phyloP scores from a whole-genome alignment of 164 flowering plant species.

The Stephania cephalantha region DNA sequence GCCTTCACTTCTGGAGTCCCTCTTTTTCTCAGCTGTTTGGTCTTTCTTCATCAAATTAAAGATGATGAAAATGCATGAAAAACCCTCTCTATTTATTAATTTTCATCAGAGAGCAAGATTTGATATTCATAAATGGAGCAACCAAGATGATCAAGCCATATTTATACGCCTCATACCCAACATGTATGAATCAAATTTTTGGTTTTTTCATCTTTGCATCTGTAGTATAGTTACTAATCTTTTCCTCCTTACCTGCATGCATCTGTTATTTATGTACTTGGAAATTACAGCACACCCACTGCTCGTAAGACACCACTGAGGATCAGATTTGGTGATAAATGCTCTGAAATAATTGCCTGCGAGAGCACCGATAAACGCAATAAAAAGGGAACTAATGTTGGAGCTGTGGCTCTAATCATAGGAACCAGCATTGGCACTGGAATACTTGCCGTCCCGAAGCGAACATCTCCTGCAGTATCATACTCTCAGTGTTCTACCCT shows the following conservation, averaged over 20 bases:
- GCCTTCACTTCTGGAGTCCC: background rate
- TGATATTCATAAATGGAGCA: constrained; percentile 10
- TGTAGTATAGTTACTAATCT: background rate
- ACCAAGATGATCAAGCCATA: background rate
- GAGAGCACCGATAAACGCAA: background rate
- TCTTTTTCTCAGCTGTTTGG: constrained; percentile 5
- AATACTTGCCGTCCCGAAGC: constrained; percentile 69
- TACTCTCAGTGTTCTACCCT: constrained; percentile 2
- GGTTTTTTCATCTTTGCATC: background rate
- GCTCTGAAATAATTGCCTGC: constrained; percentile 15
- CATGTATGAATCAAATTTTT: constrained; percentile 17
- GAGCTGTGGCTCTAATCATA: constrained; percentile 67
- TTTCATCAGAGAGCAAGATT: background rate
- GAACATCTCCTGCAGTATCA: constrained; percentile 66
- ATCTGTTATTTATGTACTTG: background rate
- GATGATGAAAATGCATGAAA: constrained; percentile 18
- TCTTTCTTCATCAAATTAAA: background rate
- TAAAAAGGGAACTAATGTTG: constrained; percentile 53
- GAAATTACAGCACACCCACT: constrained; percentile 7
- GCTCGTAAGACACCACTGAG: constrained; percentile 2
- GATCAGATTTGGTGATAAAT: constrained; percentile 7
- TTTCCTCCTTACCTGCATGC: constrained; percentile 13
- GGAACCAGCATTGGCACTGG: constrained; percentile 86
- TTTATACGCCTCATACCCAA: constrained; percentile 19
- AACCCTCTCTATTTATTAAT: constrained; percentile 11